Conservation (phyloP, 495 filamentous ascomycete species). For the Penicillium cosmopolitanum region DNA sequence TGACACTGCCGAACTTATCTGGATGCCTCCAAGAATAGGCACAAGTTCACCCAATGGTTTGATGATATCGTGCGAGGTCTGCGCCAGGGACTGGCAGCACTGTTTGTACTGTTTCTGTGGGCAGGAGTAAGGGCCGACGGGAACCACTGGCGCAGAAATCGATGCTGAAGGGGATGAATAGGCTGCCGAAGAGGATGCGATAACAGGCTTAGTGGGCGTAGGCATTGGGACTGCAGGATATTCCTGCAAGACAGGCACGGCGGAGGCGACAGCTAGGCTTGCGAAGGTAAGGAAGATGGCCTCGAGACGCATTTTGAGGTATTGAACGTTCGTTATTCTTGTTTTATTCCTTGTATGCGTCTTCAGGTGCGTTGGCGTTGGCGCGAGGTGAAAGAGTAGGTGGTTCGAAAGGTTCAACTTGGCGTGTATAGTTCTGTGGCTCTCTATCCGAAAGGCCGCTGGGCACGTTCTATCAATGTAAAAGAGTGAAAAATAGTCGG, state of each 20-base stretch:
- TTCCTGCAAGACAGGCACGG: conserved; percentile 7
- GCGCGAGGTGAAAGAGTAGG: conserved; percentile 2
- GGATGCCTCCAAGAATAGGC: conserved; percentile 27
- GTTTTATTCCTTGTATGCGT: conserved; percentile 7
- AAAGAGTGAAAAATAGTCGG: conserved; percentile 15
- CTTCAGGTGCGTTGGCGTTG: background rate
- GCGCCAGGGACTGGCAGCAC: conserved; percentile 38
- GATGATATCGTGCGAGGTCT: conserved; percentile 23
- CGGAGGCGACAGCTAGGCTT: conserved; percentile 18
- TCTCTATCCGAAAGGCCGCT: background rate
- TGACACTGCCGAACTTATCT: conserved; percentile 29
- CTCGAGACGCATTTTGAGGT: conserved; percentile 17
- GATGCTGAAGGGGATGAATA: background rate
- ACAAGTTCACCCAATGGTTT: conserved; percentile 26
- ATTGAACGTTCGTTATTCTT: conserved; percentile 2
- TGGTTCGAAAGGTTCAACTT: background rate
- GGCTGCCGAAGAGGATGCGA: conserved; percentile 5
- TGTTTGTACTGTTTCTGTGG: conserved; percentile 27
- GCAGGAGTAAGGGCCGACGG: conserved; percentile 27
- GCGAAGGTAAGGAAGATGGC: conserved; percentile 12
- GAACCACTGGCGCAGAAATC: conserved; percentile 5
- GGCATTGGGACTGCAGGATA: conserved; percentile 11
- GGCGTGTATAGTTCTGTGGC: background rate
- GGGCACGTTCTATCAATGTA: conserved; percentile 1
- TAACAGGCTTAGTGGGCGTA: conserved; percentile 5